phyloP scores from a whole-genome alignment of 2,329 filamentous ascomycete species.

The Ustilaginoidea virens region DNA sequence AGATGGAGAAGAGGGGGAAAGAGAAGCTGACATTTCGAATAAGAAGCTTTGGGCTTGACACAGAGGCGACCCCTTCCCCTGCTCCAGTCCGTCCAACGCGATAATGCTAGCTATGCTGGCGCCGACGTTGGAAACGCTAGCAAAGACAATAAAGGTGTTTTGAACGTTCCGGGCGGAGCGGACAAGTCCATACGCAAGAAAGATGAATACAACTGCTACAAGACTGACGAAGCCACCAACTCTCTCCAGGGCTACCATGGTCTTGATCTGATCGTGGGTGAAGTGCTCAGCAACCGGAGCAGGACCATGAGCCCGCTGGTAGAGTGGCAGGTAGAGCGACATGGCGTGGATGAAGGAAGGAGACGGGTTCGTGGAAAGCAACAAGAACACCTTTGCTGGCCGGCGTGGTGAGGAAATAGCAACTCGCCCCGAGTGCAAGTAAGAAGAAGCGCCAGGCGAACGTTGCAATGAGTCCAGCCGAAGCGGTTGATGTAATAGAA shows the following conservation, averaged over 20 bases:
- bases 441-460: too few relatives aligned
- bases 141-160: conserved; percentile 47
- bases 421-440: too few relatives aligned
- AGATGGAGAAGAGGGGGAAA: not conserved
- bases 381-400: too few relatives aligned
- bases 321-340: too few relatives aligned
- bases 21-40: conserved; percentile 47
- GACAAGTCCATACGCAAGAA: conserved; percentile 34
- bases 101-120: conserved; percentile 55
- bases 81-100: conserved; percentile 45
- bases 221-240: conserved; percentile 38
- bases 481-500: too few relatives aligned
- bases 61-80: conserved; percentile 36
- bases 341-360: too few relatives aligned
- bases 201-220: conserved; percentile 32
- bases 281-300: conserved; percentile 14
- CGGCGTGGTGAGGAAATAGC: too few relatives aligned
- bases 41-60: conserved; percentile 47
- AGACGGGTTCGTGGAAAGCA: too few relatives aligned
- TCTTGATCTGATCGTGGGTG: conserved; percentile 19
- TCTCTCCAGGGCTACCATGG: conserved; percentile 33
- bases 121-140: conserved; percentile 42
- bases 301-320: too few relatives aligned
- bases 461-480: too few relatives aligned
- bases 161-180: conserved; percentile 40